Conservation (phyloP, 2,329 filamentous ascomycete genomes). For the Knufia petricola region DNA sequence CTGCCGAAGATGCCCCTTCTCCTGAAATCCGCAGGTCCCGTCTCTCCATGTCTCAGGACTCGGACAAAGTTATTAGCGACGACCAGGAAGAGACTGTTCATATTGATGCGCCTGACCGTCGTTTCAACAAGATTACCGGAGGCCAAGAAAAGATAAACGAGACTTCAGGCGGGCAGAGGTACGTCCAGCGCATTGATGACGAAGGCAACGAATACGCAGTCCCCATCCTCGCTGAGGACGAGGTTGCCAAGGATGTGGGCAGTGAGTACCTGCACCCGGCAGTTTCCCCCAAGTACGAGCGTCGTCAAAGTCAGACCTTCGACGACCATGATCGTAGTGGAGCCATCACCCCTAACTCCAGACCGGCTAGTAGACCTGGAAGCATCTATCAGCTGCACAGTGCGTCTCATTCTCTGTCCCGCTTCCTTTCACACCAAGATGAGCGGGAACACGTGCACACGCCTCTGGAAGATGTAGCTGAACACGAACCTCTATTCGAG, state of each 20-base stretch:
- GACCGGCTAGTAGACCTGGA: constrained; percentile 54
- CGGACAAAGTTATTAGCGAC: constrained; percentile 10
- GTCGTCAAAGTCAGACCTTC: constrained; percentile 51
- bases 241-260: constrained; percentile 64
- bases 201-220: constrained; percentile 55
- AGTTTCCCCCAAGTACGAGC: constrained; percentile 62
- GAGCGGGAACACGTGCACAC: constrained; percentile 47
- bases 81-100: constrained; percentile 51
- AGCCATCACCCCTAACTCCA: constrained; percentile 45
- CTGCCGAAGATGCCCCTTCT: constrained; percentile 27
- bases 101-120: constrained; percentile 55
- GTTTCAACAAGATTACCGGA: constrained; percentile 27
- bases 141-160: constrained; percentile 32
- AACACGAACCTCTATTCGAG: constrained; percentile 91
- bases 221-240: constrained; percentile 82
- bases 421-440: constrained; percentile 45
- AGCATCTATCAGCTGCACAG: constrained; percentile 52
- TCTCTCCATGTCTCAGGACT: constrained; percentile 15
- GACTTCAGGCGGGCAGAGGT: constrained; percentile 42
- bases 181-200: constrained; percentile 36
- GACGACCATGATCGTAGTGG: constrained; percentile 39
- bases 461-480: constrained; percentile 76
- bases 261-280: constrained; percentile 66
- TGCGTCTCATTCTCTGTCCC: constrained; percentile 32
- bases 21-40: constrained; percentile 22